A percentile compares a stretch with the other conserved stretches of the same genome.
These are phyloP conservation scores for Houttuynia cordata DNA, from an alignment of 164 flowering plant species.

Conservation along the genomic window DNA sequence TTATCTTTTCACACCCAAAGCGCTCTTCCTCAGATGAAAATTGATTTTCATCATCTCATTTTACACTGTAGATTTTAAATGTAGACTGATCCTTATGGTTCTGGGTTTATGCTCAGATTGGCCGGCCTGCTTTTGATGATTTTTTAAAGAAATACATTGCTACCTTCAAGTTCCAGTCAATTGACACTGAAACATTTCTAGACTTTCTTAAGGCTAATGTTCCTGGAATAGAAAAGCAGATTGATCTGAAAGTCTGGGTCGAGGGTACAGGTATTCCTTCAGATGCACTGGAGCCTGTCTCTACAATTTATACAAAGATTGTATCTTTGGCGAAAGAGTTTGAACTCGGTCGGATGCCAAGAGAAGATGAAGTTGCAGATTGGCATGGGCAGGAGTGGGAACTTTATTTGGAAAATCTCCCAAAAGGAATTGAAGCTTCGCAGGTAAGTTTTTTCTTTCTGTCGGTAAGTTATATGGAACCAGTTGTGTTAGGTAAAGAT, in stretches of 20 bases:
- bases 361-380: constrained; percentile 80
- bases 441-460: constrained; percentile 41
- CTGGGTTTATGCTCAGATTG: constrained; percentile 37
- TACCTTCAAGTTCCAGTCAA: constrained; percentile 85
- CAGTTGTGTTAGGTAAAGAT: neutral
- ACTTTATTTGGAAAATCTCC: constrained; percentile 76
- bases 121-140: constrained; percentile 86
- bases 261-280: constrained; percentile 90
- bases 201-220: constrained; percentile 65
- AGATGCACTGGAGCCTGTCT: constrained; percentile 87
- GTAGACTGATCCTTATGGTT: neutral
- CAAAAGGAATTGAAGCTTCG: constrained; percentile 62
- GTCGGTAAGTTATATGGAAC: neutral
- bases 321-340: constrained; percentile 72
- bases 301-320: constrained; percentile 58
- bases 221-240: constrained; percentile 71
- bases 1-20: too few relatives aligned
- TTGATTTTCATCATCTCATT: neutral
- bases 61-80: too few relatives aligned
- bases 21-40: neutral
- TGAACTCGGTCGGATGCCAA: constrained; percentile 73
- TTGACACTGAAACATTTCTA: constrained; percentile 83
- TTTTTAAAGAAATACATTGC: constrained; percentile 82
- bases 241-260: constrained; percentile 66
- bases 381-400: constrained; percentile 96